A percentile compares a stretch with the other conserved stretches of the same genome.
phyloP scores from a whole-genome alignment of 257 asterid species.

The Anisodus acutangulus region DNA sequence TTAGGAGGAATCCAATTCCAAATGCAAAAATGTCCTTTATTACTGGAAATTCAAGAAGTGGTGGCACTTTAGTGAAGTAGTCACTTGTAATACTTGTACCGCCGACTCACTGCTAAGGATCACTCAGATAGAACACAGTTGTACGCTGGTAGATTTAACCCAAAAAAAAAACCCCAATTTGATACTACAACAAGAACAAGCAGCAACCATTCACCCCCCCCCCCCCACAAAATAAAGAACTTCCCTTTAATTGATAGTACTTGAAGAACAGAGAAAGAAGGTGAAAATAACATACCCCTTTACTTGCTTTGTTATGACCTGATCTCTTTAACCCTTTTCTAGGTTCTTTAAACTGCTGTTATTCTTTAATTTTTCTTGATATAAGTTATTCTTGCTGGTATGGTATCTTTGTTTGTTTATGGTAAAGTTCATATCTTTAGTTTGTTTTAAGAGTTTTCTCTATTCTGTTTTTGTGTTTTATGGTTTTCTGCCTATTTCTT shows the following conservation, averaged over 20 bases:
- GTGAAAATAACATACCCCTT: slow-evolving; percentile 11
- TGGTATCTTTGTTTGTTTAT: neutral
- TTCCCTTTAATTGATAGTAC: neutral
- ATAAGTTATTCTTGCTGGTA: neutral
- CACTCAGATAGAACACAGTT: neutral
- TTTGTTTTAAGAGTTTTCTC: neutral
- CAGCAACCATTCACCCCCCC: too few relatives aligned
- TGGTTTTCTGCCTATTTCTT: neutral
- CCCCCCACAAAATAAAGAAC: neutral
- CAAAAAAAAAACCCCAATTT: neutral
- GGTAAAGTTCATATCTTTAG: neutral
- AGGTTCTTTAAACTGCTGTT: neutral
- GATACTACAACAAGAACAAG: too few relatives aligned
- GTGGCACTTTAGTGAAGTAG: too few relatives aligned
- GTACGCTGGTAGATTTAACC: neutral
- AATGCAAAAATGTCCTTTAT: neutral
- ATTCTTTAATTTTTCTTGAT: neutral
- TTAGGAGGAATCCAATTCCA: too few relatives aligned
- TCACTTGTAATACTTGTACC: neutral
- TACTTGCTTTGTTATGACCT: neutral
- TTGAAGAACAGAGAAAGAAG: neutral
- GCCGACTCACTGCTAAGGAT: slow-evolving; percentile 19
- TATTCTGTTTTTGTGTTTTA: neutral
- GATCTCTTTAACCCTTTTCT: slow-evolving; percentile 1
- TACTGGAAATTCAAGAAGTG: neutral